Evolutionary conservation across 805 yeast species (phyloP).

Genomic region (Wickerhamiella nectarea): DNA sequence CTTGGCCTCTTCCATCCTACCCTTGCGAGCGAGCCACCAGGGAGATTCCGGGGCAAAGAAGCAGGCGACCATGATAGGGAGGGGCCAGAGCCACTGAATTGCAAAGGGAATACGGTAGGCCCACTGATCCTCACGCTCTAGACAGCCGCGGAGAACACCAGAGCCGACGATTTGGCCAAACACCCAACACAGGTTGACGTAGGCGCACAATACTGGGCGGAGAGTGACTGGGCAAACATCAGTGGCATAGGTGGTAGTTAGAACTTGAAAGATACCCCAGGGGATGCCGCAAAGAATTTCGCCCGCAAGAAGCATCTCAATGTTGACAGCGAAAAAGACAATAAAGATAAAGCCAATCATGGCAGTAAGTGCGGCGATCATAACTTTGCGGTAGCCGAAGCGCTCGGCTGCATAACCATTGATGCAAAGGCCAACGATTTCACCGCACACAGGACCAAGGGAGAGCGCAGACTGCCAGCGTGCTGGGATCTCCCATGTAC

Average conservation of each 20-base stretch:
- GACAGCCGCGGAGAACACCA: conserved; percentile 35
- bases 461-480: conserved; percentile 19
- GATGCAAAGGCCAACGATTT: conserved; percentile 33
- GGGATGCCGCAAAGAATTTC: conserved; percentile 23
- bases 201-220: conserved; percentile 37
- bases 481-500: conserved; percentile 14
- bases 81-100: conserved; percentile 48
- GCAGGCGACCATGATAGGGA: conserved; percentile 31
- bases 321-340: conserved; percentile 31
- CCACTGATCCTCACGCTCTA: conserved; percentile 22
- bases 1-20: conserved; percentile 24
- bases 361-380: conserved; percentile 18
- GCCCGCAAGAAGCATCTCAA: conserved; percentile 17
- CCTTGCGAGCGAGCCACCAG: conserved; percentile 39
- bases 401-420: conserved; percentile 34
- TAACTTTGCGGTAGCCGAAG: conserved; percentile 34
- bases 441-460: conserved; percentile 25
- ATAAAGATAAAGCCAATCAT: conserved; percentile 16
- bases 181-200: conserved; percentile 40
- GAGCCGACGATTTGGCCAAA: conserved; percentile 44
- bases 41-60: conserved; percentile 44
- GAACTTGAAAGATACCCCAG: conserved; percentile 44
- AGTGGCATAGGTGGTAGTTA: conserved; percentile 42
- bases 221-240: conserved; percentile 43
- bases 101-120: conserved; percentile 45